phyloP scores from a whole-genome alignment of 129 eudicot species.

The Lonicera japonica region DNA sequence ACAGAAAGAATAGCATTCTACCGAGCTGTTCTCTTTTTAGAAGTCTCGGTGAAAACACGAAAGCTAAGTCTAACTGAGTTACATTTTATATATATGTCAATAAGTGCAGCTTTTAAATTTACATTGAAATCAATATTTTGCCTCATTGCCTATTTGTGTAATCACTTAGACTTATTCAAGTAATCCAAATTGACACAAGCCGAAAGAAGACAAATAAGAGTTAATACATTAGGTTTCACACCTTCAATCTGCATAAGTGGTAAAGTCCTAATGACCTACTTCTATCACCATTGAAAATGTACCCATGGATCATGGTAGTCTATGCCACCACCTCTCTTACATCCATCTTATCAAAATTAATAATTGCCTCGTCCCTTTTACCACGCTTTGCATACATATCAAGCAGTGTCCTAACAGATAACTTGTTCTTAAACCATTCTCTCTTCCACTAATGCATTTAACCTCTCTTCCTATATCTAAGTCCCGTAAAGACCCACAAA shows the following conservation, averaged over 20 bases:
- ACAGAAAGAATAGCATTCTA: slow-evolving; percentile 78
- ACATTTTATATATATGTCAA: slow-evolving; percentile 83
- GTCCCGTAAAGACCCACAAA: slow-evolving; percentile 57
- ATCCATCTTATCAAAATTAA: slow-evolving; percentile 42
- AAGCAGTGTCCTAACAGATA: slow-evolving; percentile 57
- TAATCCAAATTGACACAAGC: slow-evolving; percentile 46
- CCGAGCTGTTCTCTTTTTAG: slow-evolving; percentile 48
- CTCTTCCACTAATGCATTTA: slow-evolving; percentile 41
- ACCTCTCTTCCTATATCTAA: slow-evolving; percentile 46
- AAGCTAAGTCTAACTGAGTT: slow-evolving; percentile 31
- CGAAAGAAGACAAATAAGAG: slow-evolving; percentile 66
- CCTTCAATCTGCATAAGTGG: slow-evolving; percentile 52
- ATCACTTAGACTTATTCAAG: slow-evolving; percentile 55
- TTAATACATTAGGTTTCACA: slow-evolving; percentile 62
- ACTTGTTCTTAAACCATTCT: slow-evolving; percentile 34
- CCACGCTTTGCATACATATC: slow-evolving; percentile 87
- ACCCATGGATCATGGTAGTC: slow-evolving; percentile 77
- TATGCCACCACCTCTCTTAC: slow-evolving; percentile 75
- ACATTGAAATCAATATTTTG: slow-evolving; percentile 53
- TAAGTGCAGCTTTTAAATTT: slow-evolving; percentile 59
- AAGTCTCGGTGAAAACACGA: slow-evolving; percentile 50
- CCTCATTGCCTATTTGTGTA: slow-evolving; percentile 68
- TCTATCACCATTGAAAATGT: slow-evolving; percentile 38
- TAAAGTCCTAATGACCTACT: slow-evolving; percentile 42
- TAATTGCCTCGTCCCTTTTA: slow-evolving; percentile 50